A percentile compares a stretch with the other conserved stretches of the same genome.
phyloP scores from a whole-genome alignment of 164 flowering plant genomes.

The Sextonia rubra region DNA sequence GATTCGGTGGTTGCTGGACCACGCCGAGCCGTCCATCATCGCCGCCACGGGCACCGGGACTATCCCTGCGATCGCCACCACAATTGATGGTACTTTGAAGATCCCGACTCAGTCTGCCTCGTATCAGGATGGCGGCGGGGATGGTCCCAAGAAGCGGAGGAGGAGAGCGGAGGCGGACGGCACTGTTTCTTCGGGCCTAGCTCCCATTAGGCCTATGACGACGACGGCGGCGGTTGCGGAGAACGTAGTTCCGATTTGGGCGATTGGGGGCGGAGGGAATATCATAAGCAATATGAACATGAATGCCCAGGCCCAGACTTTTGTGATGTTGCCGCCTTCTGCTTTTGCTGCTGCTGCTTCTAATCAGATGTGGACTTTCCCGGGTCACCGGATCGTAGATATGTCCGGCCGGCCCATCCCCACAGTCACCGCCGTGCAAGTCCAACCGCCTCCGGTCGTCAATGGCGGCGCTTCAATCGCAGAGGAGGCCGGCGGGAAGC shows the following conservation, averaged over 20 bases:
- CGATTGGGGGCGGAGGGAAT: constrained; percentile 17
- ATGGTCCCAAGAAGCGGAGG: constrained; percentile 34
- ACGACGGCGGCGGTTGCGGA: constrained; percentile 23
- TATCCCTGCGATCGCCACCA: constrained; percentile 62
- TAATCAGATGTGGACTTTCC: constrained; percentile 43
- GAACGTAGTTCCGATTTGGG: constrained; percentile 56
- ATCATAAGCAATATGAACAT: constrained; percentile 31
- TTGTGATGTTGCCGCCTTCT: constrained; percentile 47
- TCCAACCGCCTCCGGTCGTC: constrained; percentile 7
- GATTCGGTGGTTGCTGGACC: constrained; percentile 68
- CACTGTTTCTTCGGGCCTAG: constrained; percentile 30
- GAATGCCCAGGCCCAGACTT: constrained; percentile 14
- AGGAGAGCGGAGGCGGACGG: not conserved
- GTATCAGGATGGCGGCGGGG: not conserved
- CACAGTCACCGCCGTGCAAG: constrained; percentile 11
- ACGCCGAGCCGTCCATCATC: constrained; percentile 73
- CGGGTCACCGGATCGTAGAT: constrained; percentile 19
- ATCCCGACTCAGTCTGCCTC: constrained; percentile 33
- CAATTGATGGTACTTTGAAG: constrained; percentile 43
- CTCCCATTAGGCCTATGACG: constrained; percentile 20
- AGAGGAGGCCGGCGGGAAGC: constrained; percentile 3
- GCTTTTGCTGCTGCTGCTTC: constrained; percentile 24
- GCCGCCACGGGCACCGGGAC: constrained; percentile 87
- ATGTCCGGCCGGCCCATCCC: constrained; percentile 27
- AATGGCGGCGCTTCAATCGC: not conserved